A percentile compares a stretch with the other conserved stretches of the same genome.
Conservation (phyloP, 2,329 filamentous ascomycete genomes). For the Claviceps maximensis region DNA sequence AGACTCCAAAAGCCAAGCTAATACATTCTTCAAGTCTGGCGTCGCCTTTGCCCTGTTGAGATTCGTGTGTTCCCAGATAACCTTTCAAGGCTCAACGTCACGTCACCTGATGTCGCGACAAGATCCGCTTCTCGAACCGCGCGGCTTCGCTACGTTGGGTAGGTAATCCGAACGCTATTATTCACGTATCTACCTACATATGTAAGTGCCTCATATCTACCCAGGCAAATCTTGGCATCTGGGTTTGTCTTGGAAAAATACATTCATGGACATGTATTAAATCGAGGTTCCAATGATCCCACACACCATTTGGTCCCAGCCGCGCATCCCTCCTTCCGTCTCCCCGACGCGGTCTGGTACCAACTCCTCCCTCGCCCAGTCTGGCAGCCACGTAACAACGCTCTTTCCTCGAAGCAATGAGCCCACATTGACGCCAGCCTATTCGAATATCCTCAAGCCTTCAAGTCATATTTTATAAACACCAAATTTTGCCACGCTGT, state of each 20-base stretch:
- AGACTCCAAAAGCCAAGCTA: too few species aligned
- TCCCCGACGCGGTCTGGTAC: neutral
- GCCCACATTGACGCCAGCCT: neutral
- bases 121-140: neutral
- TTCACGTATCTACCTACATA: neutral
- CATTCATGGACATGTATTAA: neutral
- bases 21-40: too few species aligned
- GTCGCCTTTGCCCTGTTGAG: neutral
- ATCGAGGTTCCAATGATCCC: neutral
- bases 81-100: neutral
- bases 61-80: neutral
- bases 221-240: neutral
- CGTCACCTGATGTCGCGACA: slow-evolving; percentile 4
- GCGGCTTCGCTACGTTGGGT: neutral
- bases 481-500: neutral
- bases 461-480: neutral
- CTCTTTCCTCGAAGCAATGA: neutral
- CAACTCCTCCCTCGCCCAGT: neutral
- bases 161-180: neutral
- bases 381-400: neutral
- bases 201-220: neutral
- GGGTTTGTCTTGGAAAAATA: neutral
- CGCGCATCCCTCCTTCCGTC: neutral
- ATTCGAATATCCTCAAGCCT: neutral
- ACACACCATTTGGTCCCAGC: neutral